These are phyloP conservation scores for Pyrus bretschneideri DNA, from an alignment of 306 rosid species.

Conservation along the genomic window DNA sequence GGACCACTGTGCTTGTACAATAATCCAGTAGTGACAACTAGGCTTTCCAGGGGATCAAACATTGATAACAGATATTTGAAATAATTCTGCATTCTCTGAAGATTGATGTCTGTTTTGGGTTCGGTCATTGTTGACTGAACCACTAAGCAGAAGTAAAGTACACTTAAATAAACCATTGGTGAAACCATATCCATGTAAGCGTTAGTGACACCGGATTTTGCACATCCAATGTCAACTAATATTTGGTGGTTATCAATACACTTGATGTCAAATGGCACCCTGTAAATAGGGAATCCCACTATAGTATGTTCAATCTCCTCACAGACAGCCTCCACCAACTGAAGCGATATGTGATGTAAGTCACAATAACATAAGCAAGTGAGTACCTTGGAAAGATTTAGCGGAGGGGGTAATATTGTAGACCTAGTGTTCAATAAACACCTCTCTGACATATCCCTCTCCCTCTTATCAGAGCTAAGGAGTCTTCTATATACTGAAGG, in stretches of 20 bases:
- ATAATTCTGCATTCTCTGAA: conserved; percentile 36
- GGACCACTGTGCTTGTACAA: conserved; percentile 41
- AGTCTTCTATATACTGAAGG: conserved; percentile 75
- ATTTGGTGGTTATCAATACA: too few relatives aligned
- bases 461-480: conserved; percentile 72
- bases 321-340: conserved; percentile 44
- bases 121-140: conserved; percentile 31
- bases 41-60: conserved; percentile 43
- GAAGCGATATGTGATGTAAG: conserved; percentile 29
- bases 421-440: conserved; percentile 59
- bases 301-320: conserved; percentile 59
- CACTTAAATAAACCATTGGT: conserved; percentile 58
- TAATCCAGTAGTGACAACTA: conserved; percentile 36
- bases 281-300: conserved; percentile 73
- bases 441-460: conserved; percentile 79
- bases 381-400: conserved; percentile 62
- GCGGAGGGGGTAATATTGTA: conserved; percentile 60
- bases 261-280: conserved; percentile 23
- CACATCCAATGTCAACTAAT: too few relatives aligned
- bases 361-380: conserved; percentile 12
- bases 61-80: conserved; percentile 51
- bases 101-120: conserved; percentile 23
- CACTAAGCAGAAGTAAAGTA: conserved; percentile 47
- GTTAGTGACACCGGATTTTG: too few relatives aligned
- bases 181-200: conserved; percentile 7